Conservation (phyloP, 2,329 filamentous ascomycete species). For the Microdochium nivale region DNA sequence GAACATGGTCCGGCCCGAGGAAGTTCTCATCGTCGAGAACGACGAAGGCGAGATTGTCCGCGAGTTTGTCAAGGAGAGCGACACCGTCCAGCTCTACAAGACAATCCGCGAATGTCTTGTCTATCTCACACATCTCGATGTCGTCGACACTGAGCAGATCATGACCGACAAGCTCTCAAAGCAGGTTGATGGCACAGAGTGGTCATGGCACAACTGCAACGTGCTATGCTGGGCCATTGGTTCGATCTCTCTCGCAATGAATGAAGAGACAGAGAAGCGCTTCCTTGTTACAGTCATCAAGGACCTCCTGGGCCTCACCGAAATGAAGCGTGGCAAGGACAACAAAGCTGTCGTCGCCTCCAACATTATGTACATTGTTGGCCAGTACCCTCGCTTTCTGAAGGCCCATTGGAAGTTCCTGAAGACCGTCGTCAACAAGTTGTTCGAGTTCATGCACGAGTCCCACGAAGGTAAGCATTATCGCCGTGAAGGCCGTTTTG, state of each 20-base stretch:
- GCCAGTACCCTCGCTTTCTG: conserved; percentile 94
- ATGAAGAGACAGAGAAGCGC: conserved; percentile 96
- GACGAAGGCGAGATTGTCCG: conserved; percentile 98
- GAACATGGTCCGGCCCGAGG: conserved; percentile 98
- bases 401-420: conserved; percentile 99
- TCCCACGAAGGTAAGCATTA: conserved; percentile 74
- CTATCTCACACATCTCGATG: conserved; percentile 94
- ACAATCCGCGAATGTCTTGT: conserved; percentile 95
- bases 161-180: conserved; percentile 98
- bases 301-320: conserved; percentile 88
- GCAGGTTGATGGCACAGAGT: conserved; percentile 91
- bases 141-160: conserved; percentile 94
- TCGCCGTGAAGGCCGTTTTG: not conserved
- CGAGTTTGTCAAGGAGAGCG: conserved; percentile 98
- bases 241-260: conserved; percentile 98
- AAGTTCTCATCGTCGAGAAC: conserved; percentile 98
- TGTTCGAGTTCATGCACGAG: conserved; percentile 99
- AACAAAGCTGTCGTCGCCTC: conserved; percentile 98
- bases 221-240: conserved; percentile 99
- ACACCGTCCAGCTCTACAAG: conserved; percentile 98
- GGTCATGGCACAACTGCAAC: conserved; percentile 99
- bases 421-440: conserved; percentile 98
- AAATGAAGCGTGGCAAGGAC: conserved; percentile 99
- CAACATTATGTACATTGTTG: conserved; percentile 99
- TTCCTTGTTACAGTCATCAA: conserved; percentile 99